Evolutionary conservation across 306 rosid species (phyloP), one percentile per base, ranked within the genome.

Genomic region (Citrullus amarus): DNA sequence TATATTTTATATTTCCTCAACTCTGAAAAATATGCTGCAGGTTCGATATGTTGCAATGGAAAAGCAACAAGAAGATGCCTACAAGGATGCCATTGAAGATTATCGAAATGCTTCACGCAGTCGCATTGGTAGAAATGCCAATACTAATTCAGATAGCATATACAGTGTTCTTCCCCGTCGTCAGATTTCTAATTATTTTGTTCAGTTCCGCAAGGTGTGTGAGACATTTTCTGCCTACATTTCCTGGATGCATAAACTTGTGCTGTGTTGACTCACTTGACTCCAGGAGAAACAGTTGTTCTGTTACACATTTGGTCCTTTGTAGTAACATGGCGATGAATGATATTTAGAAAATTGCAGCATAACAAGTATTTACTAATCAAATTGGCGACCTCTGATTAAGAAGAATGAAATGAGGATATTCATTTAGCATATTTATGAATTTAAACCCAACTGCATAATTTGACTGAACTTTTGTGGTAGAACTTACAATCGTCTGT

Each of bases 151-250:
- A 3, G 84, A 81, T 75, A 82, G 51, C 80, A 73, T 82, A 61
- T 70, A 84, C 78, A 80, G 79, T 80, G 83, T 83, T 81, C 83
- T 95, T 84, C 97, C 97, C 28, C 86, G 87, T 53, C 89, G 96
- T 55, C 98, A 95, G 78, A 91, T 95, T 77, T 92, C 93, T 81
- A 95, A 92, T 83, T 92, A 95, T 80, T 95, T 95, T 84, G 95
- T 95, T 84, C 98, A 95, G 86, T 95, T 95, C 39, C 97, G 96
- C 80, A 95, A 95, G 98, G 98, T 95, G 80, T 75, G 69, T 56
- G 16, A 44, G 69, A 28, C 58, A 41, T 46, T 60, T 82, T 57
- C n/a, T 61, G 79, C 81, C 80, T 75, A 78, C 60, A 43, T 78
- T 55, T 74, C 14, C 50, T 50, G 41, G 14, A 48, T 28, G 30